Evolutionary conservation across 345 rosid species (phyloP), one percentile per base, ranked within the genome.

Genomic region (Excoecaria agallocha): DNA sequence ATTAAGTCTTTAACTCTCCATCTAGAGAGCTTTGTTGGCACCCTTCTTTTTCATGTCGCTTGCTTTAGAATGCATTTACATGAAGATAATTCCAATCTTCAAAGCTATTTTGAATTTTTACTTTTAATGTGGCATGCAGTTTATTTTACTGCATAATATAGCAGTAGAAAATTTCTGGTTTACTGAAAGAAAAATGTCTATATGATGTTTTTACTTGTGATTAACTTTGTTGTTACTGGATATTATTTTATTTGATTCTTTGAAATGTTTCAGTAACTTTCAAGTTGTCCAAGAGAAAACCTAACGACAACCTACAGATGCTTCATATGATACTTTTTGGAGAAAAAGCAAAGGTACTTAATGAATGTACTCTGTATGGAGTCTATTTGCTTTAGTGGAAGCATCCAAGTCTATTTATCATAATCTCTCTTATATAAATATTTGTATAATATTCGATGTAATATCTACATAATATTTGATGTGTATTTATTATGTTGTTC

Each of bases 291-390:
- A 93, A 92, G 96, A 90, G 93, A 84, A 95, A 93, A 84, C 76
- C 96, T 75, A 97, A 95, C 55, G 98, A 91, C 72, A 90, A 87
- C 79, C 90, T 95, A 73, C 90, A 86, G 68, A 65, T 86, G 73
- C 89, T 95, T 69, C 99, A 95, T 66, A 73, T 82, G 24, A 82
- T 95, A 77, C 93, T 95, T 58, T 95, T 84, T 74, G 99, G 98
- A 81, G 93, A 95, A 91, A 95, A 93, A 85, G 99, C 88, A 71
- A 95, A 95, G 98, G 99, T 95, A 73, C 74, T n/a, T 22, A 12
- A 25, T 16, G 43, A 25, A 39, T 52, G 45, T 62, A 9, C 8
- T 63, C n/a, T 73, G 50, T 24, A 15, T 55, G 6, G 48, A 9
- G 49, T 20, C 66, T 45, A 46, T 51, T 68, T 54, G 20, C 10